Percentiles rank a stretch among this genome's conserved stretches.
phyloP scores from a whole-genome alignment of 495 filamentous ascomycete genomes.

The Penicillium waksmanii region DNA sequence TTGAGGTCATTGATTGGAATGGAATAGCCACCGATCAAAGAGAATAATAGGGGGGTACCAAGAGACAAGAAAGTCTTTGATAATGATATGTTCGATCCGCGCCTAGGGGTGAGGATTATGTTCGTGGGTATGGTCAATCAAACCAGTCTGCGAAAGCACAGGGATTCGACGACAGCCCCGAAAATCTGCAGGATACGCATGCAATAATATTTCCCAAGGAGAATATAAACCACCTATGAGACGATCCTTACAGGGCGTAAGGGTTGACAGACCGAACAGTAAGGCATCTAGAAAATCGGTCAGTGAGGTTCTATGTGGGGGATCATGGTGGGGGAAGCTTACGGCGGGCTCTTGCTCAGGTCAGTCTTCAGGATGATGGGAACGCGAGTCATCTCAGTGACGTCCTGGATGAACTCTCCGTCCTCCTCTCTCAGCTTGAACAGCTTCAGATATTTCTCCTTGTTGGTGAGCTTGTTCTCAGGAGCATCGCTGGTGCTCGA shows the following conservation, averaged over 20 bases:
- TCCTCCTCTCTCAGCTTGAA: conserved; percentile 91
- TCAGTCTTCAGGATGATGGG: conserved; percentile 98
- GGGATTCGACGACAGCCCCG: conserved; percentile 11
- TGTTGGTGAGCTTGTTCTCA: conserved; percentile 82
- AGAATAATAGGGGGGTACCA: conserved; percentile 14
- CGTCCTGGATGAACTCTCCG: conserved; percentile 96
- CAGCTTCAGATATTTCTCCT: conserved; percentile 91
- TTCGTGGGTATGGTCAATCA: conserved; percentile 19
- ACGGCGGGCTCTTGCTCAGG: conserved; percentile 98
- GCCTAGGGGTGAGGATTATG: conserved; percentile 29
- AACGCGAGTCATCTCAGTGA: conserved; percentile 94
- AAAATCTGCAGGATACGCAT: conserved; percentile 34
- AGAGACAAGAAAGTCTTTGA: conserved; percentile 13
- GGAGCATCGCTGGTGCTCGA: conserved; percentile 67
- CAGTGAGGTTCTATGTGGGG: conserved; percentile 30
- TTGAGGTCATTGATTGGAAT: conserved; percentile 4
- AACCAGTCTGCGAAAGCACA: background rate
- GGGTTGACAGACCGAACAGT: conserved; percentile 98
- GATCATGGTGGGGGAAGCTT: conserved; percentile 49
- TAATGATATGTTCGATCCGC: conserved; percentile 37
- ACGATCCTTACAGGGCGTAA: conserved; percentile 71
- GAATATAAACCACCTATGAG: conserved; percentile 13
- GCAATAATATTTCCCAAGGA: conserved; percentile 35
- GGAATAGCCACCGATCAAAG: conserved; percentile 7
- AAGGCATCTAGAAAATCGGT: conserved; percentile 70